Base-by-base conservation (phyloP, 257 asterid genomes). In the Eucommia ulmoides region DNA sequence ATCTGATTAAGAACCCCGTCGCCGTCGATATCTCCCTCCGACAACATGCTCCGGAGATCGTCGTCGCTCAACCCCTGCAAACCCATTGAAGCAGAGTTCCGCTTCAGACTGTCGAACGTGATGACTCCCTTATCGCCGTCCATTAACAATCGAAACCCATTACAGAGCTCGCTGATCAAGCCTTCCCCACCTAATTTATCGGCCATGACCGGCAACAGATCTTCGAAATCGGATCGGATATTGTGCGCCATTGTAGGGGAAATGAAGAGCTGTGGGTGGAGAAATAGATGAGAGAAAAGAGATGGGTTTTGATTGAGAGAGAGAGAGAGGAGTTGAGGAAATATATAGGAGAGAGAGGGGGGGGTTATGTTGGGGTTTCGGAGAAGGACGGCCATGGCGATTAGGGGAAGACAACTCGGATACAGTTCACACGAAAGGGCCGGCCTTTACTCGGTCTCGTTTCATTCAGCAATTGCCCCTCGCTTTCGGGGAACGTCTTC, bases 1-100 rank as follows among this genome's bases (percentile, higher is more conserved):
- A 74, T 78, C 65, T 72, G 87, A 67, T 64, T 72, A 17, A 74
- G 71, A 45, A 78, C 80, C 1, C 68, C 83, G 60, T 78, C 87
- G 0, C 82, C 76, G 46, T 78, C 87, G 58, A 72, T 71, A 48
- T 78, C 87, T 0, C 87, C 83, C 64, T 74, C 83, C 48, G 57
- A 53, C 2, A 78, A 33, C 86, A 78, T 78, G 16, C 70, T 46
- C n/a, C 23, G 19, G 25, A 72, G 75, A 61, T 78, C 83, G 4
- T 49, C 68, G 53, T 74, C 87, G 18, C 51, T 54, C 57, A 74
- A 55, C 9, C 63, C 83, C 23, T 74, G 80, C 19, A 74, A 55
- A 3, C 82, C 87, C 60, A 78, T 33, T 7, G 65, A 25, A 49
- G 70, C 67, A 45, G 75, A 56, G 51, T 78, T 78, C 63, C 57